Evolutionary conservation across 305 asterid genomes (phyloP), one percentile per base, ranked within the genome.

Genomic region (Striga hermonthica): DNA sequence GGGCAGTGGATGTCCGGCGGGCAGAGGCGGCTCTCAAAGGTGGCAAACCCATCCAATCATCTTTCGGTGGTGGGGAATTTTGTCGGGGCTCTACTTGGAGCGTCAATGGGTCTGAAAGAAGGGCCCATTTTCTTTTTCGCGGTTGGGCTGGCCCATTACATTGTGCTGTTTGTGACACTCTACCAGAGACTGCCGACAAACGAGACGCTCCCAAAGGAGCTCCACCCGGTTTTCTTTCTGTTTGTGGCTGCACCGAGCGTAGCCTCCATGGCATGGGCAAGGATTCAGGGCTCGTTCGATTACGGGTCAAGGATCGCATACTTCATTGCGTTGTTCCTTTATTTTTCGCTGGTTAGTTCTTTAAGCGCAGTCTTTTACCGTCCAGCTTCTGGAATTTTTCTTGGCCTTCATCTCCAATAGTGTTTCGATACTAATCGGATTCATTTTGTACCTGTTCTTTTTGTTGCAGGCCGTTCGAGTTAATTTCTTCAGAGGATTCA

Each of bases 1-100:
- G 97, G 97, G 6, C 93, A 88, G 69, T 90, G 97, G 97, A 88
- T 88, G 93, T 90, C 97, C 0, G 97, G 96, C 5, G 96, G 96
- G n/a, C 86, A 88, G 57, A 64, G 96, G 72, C 67, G 90, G 81
- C 86, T 90, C 11, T 90, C 97, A 3, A 90, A 78, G 70, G 96
- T 88, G 67, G 97, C 97, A 0, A 90, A 90, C 64, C 95, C 97
- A 0, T 80, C 91, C 0, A 90, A 88, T 47, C 97, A 90, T 74
- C 82, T 88, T 0, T 75, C 96, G 0, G 48, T 90, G 4, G 95
- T 86, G 0, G 96, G 97, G 52, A 90, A 90, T 45, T 88, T 90
- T 8, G 97, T 83, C 0, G 97, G 97, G 0, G 95, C 97, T n/a
- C 54, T 86, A 83, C 83, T 90, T 54, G 97, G 97, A 14, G 92